Conservation (phyloP, 108 stramenopile genomes). For the Epithemia pelagica region DNA sequence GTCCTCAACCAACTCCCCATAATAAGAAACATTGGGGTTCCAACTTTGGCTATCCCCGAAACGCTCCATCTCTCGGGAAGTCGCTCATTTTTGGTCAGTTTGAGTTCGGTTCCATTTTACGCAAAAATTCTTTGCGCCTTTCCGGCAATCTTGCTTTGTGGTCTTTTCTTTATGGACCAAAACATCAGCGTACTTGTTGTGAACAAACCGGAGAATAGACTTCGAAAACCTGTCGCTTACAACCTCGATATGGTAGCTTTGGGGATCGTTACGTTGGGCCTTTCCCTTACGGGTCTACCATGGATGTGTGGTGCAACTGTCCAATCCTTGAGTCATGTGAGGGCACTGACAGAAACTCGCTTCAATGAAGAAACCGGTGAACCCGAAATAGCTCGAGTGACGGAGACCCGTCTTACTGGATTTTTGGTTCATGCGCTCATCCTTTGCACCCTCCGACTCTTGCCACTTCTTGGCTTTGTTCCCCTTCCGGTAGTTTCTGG, state of each 20-base stretch:
- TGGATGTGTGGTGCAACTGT: slow-evolving; percentile 99
- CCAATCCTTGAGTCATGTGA: slow-evolving; percentile 89
- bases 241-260: slow-evolving; percentile 90
- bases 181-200: slow-evolving; percentile 92
- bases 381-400: slow-evolving; percentile 65
- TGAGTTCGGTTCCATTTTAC: slow-evolving; percentile 53
- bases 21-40: slow-evolving; percentile 63
- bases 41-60: slow-evolving; percentile 69
- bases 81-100: slow-evolving; percentile 58
- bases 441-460: slow-evolving; percentile 58
- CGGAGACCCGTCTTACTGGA: slow-evolving; percentile 89
- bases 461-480: slow-evolving; percentile 74
- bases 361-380: slow-evolving; percentile 68
- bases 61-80: slow-evolving; percentile 75
- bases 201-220: slow-evolving; percentile 83
- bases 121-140: slow-evolving; percentile 68
- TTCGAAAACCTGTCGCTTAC: slow-evolving; percentile 89
- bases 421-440: slow-evolving; percentile 88
- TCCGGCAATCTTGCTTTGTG: slow-evolving; percentile 83
- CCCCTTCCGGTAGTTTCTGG: slow-evolving; percentile 93
- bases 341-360: slow-evolving; percentile 77
- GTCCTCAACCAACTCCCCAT: slow-evolving; percentile 53
- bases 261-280: slow-evolving; percentile 73
- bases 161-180: slow-evolving; percentile 94
- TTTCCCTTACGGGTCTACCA: slow-evolving; percentile 86